These are phyloP conservation scores for Pseudevernia furfuracea DNA, from an alignment of 495 filamentous ascomycete genomes.

Conservation along the genomic window DNA sequence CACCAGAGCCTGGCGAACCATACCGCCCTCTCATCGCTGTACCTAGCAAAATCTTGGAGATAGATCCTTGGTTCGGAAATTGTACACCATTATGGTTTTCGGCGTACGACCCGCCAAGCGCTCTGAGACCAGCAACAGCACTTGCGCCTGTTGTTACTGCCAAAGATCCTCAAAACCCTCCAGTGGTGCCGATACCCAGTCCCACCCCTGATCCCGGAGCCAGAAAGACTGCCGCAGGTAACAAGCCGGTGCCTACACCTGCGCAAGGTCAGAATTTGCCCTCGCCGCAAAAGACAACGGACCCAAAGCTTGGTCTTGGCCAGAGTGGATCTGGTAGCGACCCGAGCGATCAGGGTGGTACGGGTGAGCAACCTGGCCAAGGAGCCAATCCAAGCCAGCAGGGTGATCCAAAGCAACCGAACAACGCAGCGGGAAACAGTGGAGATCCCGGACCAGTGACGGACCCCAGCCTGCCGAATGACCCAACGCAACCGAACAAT, in stretches of 20 bases:
- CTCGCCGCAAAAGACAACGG: background rate
- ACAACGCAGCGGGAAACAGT: too few relatives aligned
- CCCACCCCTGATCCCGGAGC: background rate
- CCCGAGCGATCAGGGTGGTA: too few relatives aligned
- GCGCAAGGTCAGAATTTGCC: background rate
- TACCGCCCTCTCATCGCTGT: slow-evolving; percentile 8
- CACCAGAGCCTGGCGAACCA: background rate
- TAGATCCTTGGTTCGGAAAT: background rate
- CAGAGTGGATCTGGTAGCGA: too few relatives aligned
- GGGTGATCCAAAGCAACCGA: too few relatives aligned
- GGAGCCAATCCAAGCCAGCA: too few relatives aligned
- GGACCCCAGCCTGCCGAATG: too few relatives aligned
- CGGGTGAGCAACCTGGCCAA: too few relatives aligned
- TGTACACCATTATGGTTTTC: background rate
- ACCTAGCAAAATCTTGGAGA: slow-evolving; percentile 3
- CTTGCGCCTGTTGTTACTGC: background rate
- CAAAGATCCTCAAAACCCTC: background rate
- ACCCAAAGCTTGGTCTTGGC: background rate
- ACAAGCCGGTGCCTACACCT: background rate
- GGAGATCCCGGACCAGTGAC: too few relatives aligned
- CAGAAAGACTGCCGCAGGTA: background rate
- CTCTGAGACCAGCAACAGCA: background rate
- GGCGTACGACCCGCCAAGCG: slow-evolving; percentile 7
- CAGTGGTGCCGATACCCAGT: background rate
- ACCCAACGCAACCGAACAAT: too few relatives aligned